phyloP scores from a whole-genome alignment of 2,329 filamentous ascomycete species.

The Monilinia polystroma region DNA sequence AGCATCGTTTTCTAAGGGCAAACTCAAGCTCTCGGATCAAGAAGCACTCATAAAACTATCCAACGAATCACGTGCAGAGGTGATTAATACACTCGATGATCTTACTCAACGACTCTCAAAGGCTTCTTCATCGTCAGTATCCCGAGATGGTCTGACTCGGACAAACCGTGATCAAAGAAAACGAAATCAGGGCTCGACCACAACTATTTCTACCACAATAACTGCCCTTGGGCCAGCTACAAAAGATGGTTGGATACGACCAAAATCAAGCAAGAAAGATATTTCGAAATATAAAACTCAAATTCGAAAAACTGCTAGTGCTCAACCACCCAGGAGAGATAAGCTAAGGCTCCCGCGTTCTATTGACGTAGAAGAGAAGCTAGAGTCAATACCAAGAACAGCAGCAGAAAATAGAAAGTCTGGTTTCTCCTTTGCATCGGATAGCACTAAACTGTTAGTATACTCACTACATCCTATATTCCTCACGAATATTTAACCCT shows the following conservation, averaged over 20 bases:
- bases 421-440: slow-evolving; percentile 44
- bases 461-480: too few relatives aligned
- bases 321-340: background rate
- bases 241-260: slow-evolving; percentile 31
- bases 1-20: slow-evolving; percentile 40
- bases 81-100: slow-evolving; percentile 50
- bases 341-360: background rate
- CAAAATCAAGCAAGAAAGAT: slow-evolving; percentile 13
- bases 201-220: background rate
- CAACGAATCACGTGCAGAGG: slow-evolving; percentile 49
- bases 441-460: slow-evolving; percentile 45
- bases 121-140: slow-evolving; percentile 28
- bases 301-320: background rate
- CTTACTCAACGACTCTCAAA: slow-evolving; percentile 44
- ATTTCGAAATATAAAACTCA: slow-evolving; percentile 17
- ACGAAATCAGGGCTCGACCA: background rate
- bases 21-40: slow-evolving; percentile 46
- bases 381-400: background rate
- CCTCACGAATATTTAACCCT: background rate
- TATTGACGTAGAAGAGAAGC: background rate
- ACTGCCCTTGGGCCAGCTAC: slow-evolving; percentile 34
- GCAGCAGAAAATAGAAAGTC: slow-evolving; percentile 34
- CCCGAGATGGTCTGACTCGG: background rate
- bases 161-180: background rate
- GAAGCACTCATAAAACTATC: slow-evolving; percentile 50